phyloP scores from a whole-genome alignment of 768 basidiomycete species.

The Auricularia heimuer region DNA sequence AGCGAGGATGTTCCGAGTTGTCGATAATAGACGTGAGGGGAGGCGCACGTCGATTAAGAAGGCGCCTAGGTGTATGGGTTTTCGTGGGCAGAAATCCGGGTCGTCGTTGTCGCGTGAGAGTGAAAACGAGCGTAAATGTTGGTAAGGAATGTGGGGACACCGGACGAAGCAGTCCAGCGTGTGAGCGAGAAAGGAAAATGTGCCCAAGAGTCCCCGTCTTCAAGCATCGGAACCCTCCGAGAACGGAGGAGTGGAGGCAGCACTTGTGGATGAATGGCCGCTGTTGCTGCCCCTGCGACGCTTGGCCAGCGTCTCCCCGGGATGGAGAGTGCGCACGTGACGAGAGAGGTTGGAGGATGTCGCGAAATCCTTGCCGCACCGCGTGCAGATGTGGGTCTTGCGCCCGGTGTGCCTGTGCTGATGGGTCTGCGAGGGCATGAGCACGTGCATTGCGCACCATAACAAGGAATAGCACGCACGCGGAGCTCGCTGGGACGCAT shows the following conservation, averaged over 20 bases:
- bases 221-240: background rate
- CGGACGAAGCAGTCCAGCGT: background rate
- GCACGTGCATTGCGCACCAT: background rate
- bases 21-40: too few species aligned
- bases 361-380: background rate
- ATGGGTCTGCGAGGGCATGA: background rate
- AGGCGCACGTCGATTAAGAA: too few species aligned
- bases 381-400: background rate
- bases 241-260: background rate
- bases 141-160: background rate
- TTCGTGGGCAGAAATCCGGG: background rate
- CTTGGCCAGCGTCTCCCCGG: background rate
- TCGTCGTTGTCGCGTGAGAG: background rate
- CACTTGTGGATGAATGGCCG: background rate
- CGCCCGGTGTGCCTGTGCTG: background rate
- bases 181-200: background rate
- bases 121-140: background rate
- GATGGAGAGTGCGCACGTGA: background rate
- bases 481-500: background rate
- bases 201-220: background rate
- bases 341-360: background rate
- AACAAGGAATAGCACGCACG: background rate
- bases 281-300: background rate
- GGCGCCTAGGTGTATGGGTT: background rate
- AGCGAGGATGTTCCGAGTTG: too few species aligned